These are phyloP conservation scores for Akanthomyces dipterigenus DNA, from an alignment of 2,329 filamentous ascomycete species.

Conservation along the genomic window DNA sequence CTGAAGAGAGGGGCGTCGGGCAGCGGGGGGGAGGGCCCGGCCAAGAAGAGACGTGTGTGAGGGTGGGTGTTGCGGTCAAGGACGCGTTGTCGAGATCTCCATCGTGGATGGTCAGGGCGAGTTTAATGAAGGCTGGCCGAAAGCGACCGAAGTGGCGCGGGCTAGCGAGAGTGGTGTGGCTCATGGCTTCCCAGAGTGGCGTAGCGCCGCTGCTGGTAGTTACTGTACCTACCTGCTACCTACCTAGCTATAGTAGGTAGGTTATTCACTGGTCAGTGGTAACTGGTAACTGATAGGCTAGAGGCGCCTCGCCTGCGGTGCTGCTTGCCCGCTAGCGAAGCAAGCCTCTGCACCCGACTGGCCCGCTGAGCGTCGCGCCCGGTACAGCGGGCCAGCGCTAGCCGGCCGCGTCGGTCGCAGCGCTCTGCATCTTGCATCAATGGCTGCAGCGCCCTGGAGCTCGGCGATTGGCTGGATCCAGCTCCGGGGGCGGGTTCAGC, in stretches of 20 bases:
- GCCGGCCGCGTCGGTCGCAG: neutral
- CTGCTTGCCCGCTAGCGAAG: no score
- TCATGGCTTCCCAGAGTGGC: neutral
- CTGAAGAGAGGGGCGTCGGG: neutral
- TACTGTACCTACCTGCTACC: no score
- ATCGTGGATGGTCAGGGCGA: neutral
- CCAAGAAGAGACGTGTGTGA: neutral
- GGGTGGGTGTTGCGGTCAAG: neutral
- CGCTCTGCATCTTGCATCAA: neutral
- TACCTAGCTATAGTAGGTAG: no score
- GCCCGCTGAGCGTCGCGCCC: neutral
- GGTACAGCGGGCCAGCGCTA: neutral
- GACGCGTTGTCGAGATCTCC: constrained; percentile 11
- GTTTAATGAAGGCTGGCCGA: neutral
- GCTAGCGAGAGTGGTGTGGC: neutral
- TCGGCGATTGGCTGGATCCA: neutral
- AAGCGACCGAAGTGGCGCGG: neutral
- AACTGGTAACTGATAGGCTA: neutral
- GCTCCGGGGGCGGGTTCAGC: neutral
- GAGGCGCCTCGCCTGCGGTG: no score
- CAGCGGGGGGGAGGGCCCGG: neutral
- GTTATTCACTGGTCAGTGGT: no score
- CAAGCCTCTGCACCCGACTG: neutral
- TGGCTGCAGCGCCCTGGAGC: neutral
- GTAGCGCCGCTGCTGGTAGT: constrained; percentile 3